Evolutionary conservation across 225 moss, liverwort and hornwort genomes (phyloP).

Genomic region (Antitrichia curtipendula): DNA sequence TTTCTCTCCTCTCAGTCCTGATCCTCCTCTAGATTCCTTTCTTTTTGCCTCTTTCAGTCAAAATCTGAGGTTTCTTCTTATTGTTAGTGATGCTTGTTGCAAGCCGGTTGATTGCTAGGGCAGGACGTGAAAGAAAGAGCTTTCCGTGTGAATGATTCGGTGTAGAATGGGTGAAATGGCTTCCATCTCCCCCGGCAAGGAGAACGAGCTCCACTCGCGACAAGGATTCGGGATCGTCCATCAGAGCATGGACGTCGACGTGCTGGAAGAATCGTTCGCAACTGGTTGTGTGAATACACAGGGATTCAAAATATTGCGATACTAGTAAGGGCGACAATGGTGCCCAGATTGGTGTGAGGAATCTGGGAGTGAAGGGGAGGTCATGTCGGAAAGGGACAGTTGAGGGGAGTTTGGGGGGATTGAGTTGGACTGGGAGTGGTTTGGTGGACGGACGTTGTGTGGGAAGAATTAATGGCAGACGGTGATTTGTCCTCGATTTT

Average conservation of each 20-base stretch:
- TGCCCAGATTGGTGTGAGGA: background rate
- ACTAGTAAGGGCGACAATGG: background rate
- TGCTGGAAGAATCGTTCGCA: background rate
- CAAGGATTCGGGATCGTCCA: background rate
- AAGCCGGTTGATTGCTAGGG: background rate
- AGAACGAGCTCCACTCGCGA: background rate
- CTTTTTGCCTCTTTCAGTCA: background rate
- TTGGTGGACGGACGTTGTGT: background rate
- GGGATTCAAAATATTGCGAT: background rate
- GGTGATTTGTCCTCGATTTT: conserved; percentile 44
- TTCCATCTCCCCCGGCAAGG: conserved; percentile 1
- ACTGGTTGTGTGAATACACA: background rate
- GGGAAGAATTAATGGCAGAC: conserved; percentile 21
- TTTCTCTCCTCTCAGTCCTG: background rate
- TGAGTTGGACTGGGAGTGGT: background rate
- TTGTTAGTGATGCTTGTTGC: background rate
- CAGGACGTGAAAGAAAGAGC: background rate
- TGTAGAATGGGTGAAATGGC: conserved; percentile 3
- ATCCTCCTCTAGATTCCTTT: background rate
- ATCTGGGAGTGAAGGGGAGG: background rate
- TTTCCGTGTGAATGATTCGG: background rate
- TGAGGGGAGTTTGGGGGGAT: background rate
- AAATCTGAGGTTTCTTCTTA: background rate
- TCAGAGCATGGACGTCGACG: background rate
- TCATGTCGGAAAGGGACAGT: background rate